Base-by-base conservation (phyloP, 495 filamentous ascomycete genomes). In the Aspergillus cristatus region DNA sequence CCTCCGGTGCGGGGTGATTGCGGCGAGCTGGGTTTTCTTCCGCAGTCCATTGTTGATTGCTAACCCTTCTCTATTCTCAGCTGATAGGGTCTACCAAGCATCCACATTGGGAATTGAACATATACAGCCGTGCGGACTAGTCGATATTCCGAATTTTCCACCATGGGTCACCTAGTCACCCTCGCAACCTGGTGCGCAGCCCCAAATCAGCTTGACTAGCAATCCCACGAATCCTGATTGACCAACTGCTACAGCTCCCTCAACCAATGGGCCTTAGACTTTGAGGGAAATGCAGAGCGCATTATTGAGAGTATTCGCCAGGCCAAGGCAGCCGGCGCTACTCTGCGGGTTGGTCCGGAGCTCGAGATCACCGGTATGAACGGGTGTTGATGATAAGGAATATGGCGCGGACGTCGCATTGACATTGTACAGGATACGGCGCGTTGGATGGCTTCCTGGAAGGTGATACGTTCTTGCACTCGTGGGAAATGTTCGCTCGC, bases 271-370 rank as follows among this genome's bases (percentile, higher is more conserved):
- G 75, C 75, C 31, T 71, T 90, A 1, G 86, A 91, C 47, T 85
- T 80, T 54, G 78, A 82, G 46, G 88, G 87, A 14, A 94, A 94
- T 49, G 57, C 65, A 1, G 61, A 73, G 20, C 71, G 88, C 6
- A 93, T 93, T 43, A 80, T 86, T 37, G 71, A 88, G 55, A 78
- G 73, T 46, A 83, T 94, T 37, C 68, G 63, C 8, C 50, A 75
- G 40, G 84, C 88, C 16, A 94, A 90, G 54, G 69, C 57, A 7
- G 70, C 68, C 1, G 77, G 81, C 8, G 84, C 84, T 10, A 72
- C 69, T n/a, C 60, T 95, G 11, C 68, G 86, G 17, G 75, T 88
- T 18, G 85, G 86, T 7, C 86, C 86, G 1, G 81, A 84, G 54
- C 70, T 85, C 6, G 78, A 81, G 46, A 76, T 82, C 22, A 68